These are phyloP conservation scores for Oryza nivara DNA, from an alignment of 176 grass and related monocot genomes.

Conservation along the genomic window DNA sequence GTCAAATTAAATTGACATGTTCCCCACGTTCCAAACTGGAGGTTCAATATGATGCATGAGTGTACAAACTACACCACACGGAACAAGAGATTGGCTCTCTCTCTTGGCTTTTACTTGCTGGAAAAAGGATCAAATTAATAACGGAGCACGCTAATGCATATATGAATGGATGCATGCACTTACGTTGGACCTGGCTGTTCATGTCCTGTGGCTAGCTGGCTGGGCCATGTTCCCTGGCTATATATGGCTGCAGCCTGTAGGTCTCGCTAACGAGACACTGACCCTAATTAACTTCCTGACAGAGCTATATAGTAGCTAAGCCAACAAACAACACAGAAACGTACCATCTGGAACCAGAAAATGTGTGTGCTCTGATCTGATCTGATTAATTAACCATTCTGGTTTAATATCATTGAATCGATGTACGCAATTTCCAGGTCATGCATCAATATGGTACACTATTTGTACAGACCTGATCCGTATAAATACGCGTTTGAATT, in stretches of 20 bases:
- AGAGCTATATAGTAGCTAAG: neutral
- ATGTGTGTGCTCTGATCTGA: neutral
- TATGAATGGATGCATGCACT: neutral
- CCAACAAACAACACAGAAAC: neutral
- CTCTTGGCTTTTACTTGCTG: neutral
- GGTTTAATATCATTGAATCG: too few relatives aligned
- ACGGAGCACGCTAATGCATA: too few relatives aligned
- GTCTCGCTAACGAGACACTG: neutral
- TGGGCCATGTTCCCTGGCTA: neutral
- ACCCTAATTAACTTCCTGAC: neutral
- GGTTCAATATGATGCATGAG: neutral
- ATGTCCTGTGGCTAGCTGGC: neutral
- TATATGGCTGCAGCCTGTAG: too few relatives aligned
- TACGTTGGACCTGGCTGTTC: neutral
- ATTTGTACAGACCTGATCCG: too few relatives aligned
- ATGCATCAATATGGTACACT: too few relatives aligned
- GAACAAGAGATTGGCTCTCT: neutral
- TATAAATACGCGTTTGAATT: too few relatives aligned
- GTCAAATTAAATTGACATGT: too few relatives aligned
- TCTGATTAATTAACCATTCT: neutral
- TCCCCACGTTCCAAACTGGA: too few relatives aligned
- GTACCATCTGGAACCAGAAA: neutral
- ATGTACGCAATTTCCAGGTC: too few relatives aligned
- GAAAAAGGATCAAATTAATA: neutral
- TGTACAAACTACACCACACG: neutral